A percentile compares a stretch with the other conserved stretches of the same genome.
Evolutionary conservation across 2,329 filamentous ascomycete genomes (phyloP).

Genomic region (Penicillium palitans): DNA sequence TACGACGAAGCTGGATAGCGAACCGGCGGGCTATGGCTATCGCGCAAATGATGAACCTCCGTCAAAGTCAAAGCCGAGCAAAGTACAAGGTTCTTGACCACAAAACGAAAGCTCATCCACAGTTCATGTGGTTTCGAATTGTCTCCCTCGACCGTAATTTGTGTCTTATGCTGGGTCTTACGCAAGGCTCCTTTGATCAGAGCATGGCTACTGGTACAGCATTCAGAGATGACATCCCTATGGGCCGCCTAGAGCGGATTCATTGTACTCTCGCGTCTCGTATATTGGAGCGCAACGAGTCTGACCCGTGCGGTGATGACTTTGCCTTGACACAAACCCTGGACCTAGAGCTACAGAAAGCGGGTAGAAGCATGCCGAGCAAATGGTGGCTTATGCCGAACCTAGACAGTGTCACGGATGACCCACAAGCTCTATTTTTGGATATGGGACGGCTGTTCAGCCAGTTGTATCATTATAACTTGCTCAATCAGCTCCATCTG

Average conservation of each 20-base stretch:
- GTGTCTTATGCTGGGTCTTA: conserved; percentile 45
- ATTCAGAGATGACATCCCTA: conserved; percentile 47
- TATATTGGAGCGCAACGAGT: conserved; percentile 35
- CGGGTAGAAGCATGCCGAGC: conserved; percentile 41
- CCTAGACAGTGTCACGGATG: conserved; percentile 3
- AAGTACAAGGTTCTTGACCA: conserved; percentile 10
- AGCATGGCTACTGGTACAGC: conserved; percentile 36
- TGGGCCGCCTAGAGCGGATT: conserved; percentile 50
- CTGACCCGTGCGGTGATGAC: conserved; percentile 28
- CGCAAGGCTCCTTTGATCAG: conserved; percentile 32
- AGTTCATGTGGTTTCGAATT: conserved; percentile 43
- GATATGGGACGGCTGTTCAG: conserved; percentile 44
- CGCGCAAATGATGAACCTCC: conserved; percentile 47
- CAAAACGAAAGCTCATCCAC: conserved; percentile 14
- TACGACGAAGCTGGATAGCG: conserved; percentile 43
- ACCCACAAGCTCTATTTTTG: conserved; percentile 17
- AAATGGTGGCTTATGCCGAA: conserved; percentile 50
- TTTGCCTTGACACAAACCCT: conserved; percentile 36
- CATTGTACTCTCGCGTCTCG: conserved; percentile 48
- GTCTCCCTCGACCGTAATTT: conserved; percentile 42
- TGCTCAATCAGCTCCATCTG: conserved; percentile 56
- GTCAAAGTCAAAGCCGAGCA: conserved; percentile 32
- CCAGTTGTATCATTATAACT: conserved; percentile 54
- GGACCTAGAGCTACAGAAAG: conserved; percentile 41
- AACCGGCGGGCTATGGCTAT: conserved; percentile 41